Percentiles rank a stretch among this genome's conserved stretches.
These are phyloP conservation scores for Phialemoniopsis sp. DNA, from an alignment of 2,329 filamentous ascomycete genomes.

Conservation along the genomic window DNA sequence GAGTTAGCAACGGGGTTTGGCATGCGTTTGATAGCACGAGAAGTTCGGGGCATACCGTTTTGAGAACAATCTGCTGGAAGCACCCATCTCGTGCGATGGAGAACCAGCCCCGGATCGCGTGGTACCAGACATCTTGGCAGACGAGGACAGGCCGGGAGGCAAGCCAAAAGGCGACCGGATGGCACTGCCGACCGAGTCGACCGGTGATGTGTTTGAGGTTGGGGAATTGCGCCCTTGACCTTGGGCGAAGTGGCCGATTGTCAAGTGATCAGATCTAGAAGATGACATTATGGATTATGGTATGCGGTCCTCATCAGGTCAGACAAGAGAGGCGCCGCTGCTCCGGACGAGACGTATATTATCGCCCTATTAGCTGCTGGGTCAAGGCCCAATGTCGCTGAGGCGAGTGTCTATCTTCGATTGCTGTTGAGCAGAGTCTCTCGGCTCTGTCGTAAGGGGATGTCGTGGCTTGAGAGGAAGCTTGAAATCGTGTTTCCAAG, in stretches of 20 bases:
- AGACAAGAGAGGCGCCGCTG: not conserved
- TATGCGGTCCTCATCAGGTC: slow-evolving; percentile 43
- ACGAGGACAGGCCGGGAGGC: slow-evolving; percentile 55
- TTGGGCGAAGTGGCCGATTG: slow-evolving; percentile 75
- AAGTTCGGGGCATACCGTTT: slow-evolving; percentile 68
- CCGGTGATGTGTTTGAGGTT: slow-evolving; percentile 74
- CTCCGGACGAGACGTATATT: slow-evolving; percentile 3
- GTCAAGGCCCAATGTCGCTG: not conserved
- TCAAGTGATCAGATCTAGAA: slow-evolving; percentile 80
- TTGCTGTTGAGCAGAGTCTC: not conserved
- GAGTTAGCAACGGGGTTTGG: slow-evolving; percentile 9
- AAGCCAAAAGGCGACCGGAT: slow-evolving; percentile 72
- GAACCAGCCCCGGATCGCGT: slow-evolving; percentile 86
- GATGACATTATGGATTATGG: slow-evolving; percentile 92
- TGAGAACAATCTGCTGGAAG: slow-evolving; percentile 77
- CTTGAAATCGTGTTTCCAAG: too few relatives aligned
- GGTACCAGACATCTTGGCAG: slow-evolving; percentile 54
- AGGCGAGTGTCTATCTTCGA: not conserved
- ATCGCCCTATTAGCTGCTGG: not conserved
- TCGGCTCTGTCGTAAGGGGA: not conserved
- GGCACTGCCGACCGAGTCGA: slow-evolving; percentile 62
- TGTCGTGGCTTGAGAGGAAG: too few relatives aligned
- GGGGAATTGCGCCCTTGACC: slow-evolving; percentile 70
- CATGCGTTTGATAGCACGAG: slow-evolving; percentile 7
- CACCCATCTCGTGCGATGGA: slow-evolving; percentile 84